Evolutionary conservation across 2,329 filamentous ascomycete genomes (phyloP).

Genomic region (Calonectria fujianensis): DNA sequence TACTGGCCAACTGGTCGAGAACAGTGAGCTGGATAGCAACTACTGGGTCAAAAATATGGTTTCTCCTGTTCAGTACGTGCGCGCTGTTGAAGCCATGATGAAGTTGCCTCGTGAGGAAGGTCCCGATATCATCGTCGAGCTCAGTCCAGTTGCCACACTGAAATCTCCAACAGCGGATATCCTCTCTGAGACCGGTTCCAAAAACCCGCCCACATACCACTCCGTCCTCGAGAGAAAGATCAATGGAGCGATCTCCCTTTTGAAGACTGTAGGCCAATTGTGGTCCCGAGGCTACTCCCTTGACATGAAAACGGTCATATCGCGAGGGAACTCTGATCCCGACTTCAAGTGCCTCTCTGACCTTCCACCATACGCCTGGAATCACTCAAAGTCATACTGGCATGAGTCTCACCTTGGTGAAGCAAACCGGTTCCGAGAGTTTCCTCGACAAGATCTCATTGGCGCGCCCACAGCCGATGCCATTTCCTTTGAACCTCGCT

Average conservation of each 20-base stretch:
- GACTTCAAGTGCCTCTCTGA: conserved; percentile 63
- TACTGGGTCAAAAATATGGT: conserved; percentile 71
- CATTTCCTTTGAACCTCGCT: conserved; percentile 67
- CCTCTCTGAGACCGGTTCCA: conserved; percentile 47
- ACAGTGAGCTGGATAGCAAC: conserved; percentile 53
- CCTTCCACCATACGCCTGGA: conserved; percentile 73
- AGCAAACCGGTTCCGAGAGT: conserved; percentile 65
- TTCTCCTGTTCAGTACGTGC: conserved; percentile 65
- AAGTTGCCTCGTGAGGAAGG: conserved; percentile 48
- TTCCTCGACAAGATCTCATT: conserved; percentile 70
- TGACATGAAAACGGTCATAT: conserved; percentile 58
- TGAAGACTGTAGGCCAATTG: conserved; percentile 59
- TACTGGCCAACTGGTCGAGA: conserved; percentile 54
- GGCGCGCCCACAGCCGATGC: conserved; percentile 67
- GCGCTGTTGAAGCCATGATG: conserved; percentile 63
- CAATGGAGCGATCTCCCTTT: conserved; percentile 51
- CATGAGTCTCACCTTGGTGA: conserved; percentile 69
- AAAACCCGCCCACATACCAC: conserved; percentile 48
- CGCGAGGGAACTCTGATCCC: conserved; percentile 37
- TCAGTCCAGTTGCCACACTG: conserved; percentile 63
- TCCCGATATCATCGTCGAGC: conserved; percentile 63
- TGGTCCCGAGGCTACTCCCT: conserved; percentile 61
- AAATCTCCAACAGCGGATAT: conserved; percentile 62
- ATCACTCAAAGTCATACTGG: conserved; percentile 72
- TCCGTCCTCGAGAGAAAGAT: conserved; percentile 55